Base-by-base conservation (phyloP, 495 filamentous ascomycete genomes). In the Umbilicaria muhlenbergii region DNA sequence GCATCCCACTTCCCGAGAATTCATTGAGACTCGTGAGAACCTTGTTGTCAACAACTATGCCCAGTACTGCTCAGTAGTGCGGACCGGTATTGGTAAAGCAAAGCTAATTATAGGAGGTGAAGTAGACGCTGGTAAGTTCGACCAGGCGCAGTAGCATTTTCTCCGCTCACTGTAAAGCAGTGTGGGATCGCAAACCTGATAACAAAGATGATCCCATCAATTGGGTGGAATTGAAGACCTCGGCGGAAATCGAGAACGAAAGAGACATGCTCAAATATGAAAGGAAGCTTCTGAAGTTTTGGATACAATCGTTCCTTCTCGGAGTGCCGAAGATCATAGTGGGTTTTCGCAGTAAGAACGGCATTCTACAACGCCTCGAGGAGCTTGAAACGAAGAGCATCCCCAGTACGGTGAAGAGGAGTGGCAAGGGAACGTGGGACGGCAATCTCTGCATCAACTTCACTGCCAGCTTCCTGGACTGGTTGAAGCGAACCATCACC, bases 201-300 rank as follows among this genome's bases (percentile, higher is more conserved):
- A 62, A 72, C 28, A 71, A 70, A 39, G 74, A 76, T 32, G 67
- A 68, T 4, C 77, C 81, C 1, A 82, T 84, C 42, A 79, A 89
- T 47, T 99, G 88, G 80, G 79, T 99, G 13, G 91, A 99, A 59
- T 69, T 99, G 39, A 99, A 99, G 58, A 96, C 91, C 0, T 74
- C 75, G 2, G 79, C 75, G n/a, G 75, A 81, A 44, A 78, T 83
- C 32, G 62, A 63, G 19, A 70, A 65, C 32, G 68, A 79, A 1
- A 70, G 74, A 32, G 81, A 86, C 47, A 67, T 74, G 58, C 46
- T 79, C 14, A 82, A 78, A 41, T 93, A 81, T 51, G 84, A 99
- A 59, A 72, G 81, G 11, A 96, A 96, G 57, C 68, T 96, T 32
- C 68, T 94, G 49, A 92, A 88, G 47, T 94, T 85, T 64, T 99